Percentiles rank a stretch among this genome's conserved stretches.
Evolutionary conservation across 768 basidiomycete species (phyloP).

Genomic region (Thelephora ganbajun): DNA sequence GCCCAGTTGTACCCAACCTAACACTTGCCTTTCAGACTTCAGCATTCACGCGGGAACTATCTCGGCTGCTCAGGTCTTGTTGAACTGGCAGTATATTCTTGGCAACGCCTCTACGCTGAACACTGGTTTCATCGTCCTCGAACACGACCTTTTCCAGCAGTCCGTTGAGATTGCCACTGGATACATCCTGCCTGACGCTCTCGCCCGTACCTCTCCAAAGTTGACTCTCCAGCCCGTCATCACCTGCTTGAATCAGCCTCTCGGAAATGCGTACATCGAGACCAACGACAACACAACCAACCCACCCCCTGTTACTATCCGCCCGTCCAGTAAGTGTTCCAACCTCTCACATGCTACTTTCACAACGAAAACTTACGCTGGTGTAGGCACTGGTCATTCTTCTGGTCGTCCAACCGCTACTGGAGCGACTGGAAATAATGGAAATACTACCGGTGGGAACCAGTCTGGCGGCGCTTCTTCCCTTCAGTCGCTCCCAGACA

Average conservation of each 20-base stretch:
- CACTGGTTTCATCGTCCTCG: constrained; percentile 82
- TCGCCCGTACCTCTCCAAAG: constrained; percentile 39
- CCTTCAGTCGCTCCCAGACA: too few relatives aligned
- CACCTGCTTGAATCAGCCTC: constrained; percentile 42
- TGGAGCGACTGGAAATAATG: too few relatives aligned
- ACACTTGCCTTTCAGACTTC: constrained; percentile 38
- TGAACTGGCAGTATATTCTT: constrained; percentile 66
- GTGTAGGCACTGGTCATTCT: too few relatives aligned
- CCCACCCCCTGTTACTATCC: constrained; percentile 23
- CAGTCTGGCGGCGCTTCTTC: too few relatives aligned
- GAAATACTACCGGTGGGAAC: too few relatives aligned
- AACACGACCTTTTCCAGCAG: constrained; percentile 79
- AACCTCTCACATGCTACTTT: too few relatives aligned
- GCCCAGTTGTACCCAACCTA: neutral
- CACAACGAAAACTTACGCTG: too few relatives aligned
- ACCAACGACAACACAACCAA: constrained; percentile 60
- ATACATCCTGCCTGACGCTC: constrained; percentile 73
- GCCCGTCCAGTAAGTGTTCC: too few relatives aligned
- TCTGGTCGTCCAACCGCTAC: too few relatives aligned
- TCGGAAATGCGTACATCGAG: constrained; percentile 67
- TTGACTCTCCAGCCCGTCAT: constrained; percentile 66
- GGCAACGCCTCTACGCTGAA: constrained; percentile 38
- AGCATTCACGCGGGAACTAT: constrained; percentile 52
- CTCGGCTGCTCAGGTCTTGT: constrained; percentile 42
- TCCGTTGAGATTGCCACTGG: constrained; percentile 76